phyloP scores from a whole-genome alignment of 768 basidiomycete genomes.

The Pisolithus marmoratus region DNA sequence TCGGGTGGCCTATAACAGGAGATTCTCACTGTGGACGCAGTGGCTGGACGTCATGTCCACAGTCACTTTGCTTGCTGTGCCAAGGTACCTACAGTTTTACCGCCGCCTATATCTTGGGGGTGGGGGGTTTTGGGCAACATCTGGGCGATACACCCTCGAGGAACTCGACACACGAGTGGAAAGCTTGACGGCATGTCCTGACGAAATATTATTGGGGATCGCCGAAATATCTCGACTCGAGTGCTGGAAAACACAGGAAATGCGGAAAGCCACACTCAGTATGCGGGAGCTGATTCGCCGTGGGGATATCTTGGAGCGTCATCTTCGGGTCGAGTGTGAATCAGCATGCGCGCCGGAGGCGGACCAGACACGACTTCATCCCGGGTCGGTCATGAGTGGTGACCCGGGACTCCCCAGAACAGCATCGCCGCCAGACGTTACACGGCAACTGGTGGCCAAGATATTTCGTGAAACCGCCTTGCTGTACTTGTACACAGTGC shows the following conservation, averaged over 20 bases:
- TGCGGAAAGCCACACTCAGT: constrained; percentile 61
- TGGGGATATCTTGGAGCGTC: constrained; percentile 67
- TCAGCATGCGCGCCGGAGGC: constrained; percentile 24
- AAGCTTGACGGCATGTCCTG: constrained; percentile 68
- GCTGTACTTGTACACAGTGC: constrained; percentile 64
- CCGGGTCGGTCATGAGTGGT: constrained; percentile 26
- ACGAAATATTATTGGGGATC: constrained; percentile 70
- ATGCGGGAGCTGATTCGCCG: constrained; percentile 68
- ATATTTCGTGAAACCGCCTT: constrained; percentile 63
- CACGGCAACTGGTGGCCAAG: constrained; percentile 42
- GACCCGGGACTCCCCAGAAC: constrained; percentile 27
- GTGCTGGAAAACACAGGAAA: constrained; percentile 67
- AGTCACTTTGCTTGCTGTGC: constrained; percentile 52
- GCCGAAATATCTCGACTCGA: constrained; percentile 70
- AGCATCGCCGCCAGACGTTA: constrained; percentile 32
- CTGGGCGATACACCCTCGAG: constrained; percentile 24
- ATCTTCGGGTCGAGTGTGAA: constrained; percentile 43
- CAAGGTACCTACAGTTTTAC: constrained; percentile 62
- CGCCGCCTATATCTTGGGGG: constrained; percentile 56
- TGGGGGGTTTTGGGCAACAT: constrained; percentile 39
- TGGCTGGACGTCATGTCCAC: constrained; percentile 77
- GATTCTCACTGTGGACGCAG: constrained; percentile 32
- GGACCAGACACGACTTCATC: constrained; percentile 36
- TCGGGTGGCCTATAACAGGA: neutral
- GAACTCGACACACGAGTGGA: constrained; percentile 57